phyloP scores from a whole-genome alignment of 805 yeast genomes.

The Priceomyces fermenticarens region DNA sequence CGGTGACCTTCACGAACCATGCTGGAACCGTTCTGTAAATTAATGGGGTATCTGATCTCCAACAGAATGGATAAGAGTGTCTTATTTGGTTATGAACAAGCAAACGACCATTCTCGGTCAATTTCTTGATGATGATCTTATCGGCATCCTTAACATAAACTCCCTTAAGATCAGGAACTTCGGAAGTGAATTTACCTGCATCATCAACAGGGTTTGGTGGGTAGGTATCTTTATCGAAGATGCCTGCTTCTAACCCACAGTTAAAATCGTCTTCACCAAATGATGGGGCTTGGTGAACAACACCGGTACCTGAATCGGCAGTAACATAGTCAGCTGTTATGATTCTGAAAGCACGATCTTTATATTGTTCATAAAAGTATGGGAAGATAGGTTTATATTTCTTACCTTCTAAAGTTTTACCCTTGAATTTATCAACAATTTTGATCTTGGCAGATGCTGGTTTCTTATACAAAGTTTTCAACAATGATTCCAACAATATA shows the following conservation, averaged over 20 bases:
- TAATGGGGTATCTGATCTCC: slow-evolving; percentile 99
- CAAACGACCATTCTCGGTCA: slow-evolving; percentile 74
- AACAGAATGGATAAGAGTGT: slow-evolving; percentile 99
- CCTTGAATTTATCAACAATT: slow-evolving; percentile 75
- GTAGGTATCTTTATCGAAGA: slow-evolving; percentile 60
- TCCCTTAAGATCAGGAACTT: slow-evolving; percentile 75
- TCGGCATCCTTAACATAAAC: slow-evolving; percentile 95
- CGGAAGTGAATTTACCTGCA: slow-evolving; percentile 75
- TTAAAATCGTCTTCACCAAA: slow-evolving; percentile 98
- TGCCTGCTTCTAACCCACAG: slow-evolving; percentile 72
- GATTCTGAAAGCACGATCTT: slow-evolving; percentile 79
- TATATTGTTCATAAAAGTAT: slow-evolving; percentile 73
- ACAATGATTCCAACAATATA: slow-evolving; percentile 79
- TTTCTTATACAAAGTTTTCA: slow-evolving; percentile 86
- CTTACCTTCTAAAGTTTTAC: slow-evolving; percentile 74
- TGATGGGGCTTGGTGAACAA: slow-evolving; percentile 97
- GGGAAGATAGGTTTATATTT: slow-evolving; percentile 82
- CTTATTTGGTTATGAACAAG: slow-evolving; percentile 77
- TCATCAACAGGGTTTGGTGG: slow-evolving; percentile 98
- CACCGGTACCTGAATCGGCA: slow-evolving; percentile 96
- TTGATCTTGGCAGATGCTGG: slow-evolving; percentile 87
- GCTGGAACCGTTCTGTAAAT: slow-evolving; percentile 96
- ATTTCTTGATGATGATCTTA: slow-evolving; percentile 77
- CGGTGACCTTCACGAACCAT: slow-evolving; percentile 93
- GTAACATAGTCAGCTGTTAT: slow-evolving; percentile 82